Percentiles rank a stretch among this genome's conserved stretches.
These are phyloP conservation scores for Rhinocladiella similis DNA, from an alignment of 2,329 filamentous ascomycete species.

Conservation along the genomic window DNA sequence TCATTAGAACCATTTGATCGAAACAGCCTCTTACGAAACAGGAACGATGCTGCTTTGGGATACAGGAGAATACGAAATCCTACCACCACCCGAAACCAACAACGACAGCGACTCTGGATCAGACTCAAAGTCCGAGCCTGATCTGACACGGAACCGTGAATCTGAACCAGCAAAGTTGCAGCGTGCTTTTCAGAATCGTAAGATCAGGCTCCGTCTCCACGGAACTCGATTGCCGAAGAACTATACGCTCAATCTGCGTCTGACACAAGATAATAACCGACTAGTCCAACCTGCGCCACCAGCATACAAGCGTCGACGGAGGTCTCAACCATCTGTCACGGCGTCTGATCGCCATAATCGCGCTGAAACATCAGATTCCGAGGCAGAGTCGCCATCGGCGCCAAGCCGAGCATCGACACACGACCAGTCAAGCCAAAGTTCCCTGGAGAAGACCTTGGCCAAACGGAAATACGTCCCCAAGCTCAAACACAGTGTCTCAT, in stretches of 20 bases:
- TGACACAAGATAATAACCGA: conserved; percentile 48
- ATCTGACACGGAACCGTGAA: conserved; percentile 25
- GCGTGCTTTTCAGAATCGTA: conserved; percentile 54
- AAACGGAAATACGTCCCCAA: not conserved
- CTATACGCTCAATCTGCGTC: conserved; percentile 57
- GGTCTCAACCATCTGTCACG: conserved; percentile 3
- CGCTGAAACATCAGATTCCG: not conserved
- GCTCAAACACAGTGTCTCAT: conserved; percentile 18
- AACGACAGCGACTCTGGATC: conserved; percentile 18
- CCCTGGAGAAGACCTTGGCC: not conserved
- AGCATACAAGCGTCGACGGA: conserved; percentile 24
- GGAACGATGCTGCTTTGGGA: conserved; percentile 65
- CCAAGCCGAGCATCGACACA: not conserved
- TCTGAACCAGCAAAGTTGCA: conserved; percentile 49
- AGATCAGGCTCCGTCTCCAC: conserved; percentile 58
- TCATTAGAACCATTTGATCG: conserved; percentile 60
- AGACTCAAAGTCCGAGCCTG: conserved; percentile 29
- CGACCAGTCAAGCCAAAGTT: not conserved
- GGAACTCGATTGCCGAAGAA: conserved; percentile 54
- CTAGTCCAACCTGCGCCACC: conserved; percentile 32
- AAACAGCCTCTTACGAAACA: conserved; percentile 55
- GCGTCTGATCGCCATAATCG: not conserved
- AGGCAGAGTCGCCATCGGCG: not conserved
- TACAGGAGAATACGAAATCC: conserved; percentile 58
- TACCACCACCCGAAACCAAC: conserved; percentile 44